Base-by-base conservation (phyloP, 768 basidiomycete genomes). In the Mycena kentingensis region DNA sequence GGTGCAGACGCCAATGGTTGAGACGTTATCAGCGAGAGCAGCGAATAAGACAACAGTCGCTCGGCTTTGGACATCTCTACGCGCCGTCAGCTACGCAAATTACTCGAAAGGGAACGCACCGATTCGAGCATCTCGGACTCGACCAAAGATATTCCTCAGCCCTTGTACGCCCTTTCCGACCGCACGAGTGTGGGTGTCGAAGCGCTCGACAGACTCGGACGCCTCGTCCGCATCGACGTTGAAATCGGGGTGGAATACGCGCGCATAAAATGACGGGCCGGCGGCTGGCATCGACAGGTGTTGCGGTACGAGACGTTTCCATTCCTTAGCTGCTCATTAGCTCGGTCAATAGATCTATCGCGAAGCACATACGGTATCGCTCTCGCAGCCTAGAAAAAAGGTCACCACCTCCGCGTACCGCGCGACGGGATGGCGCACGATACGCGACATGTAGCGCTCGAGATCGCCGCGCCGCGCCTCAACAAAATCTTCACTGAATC, bases 221-320 rank as follows among this genome's bases (percentile, higher is more conserved):
- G 88, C 85, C 22, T 93, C 92, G 35, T 87, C 83, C 0, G 76
- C 64, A 57, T 94, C 91, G 24, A 93, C 63, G 62, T 93, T 93
- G 70, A 90, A 94, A 0, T 81, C 87, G 3, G 90, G 92, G 61
- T 94, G 92, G 60, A 84, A 92, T 1, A 93, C 85, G 35, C 82
- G 83, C 1, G 85, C 83, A 62, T 86, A 90, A 64, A 93, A 93
- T 1, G 80, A 72, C 8, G 89, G 81, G 1, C 88, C 89, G n/a
- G 86, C 82, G 11, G 87, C 75, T 3, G 81, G 80, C 55, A 83
- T 73, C 4, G 81, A 70, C 2, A 87, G 71, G 57, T 85, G 80
- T 57, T 77, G 77, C 6, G 84, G 85, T 19, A 83, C 75, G 19
- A 82, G 70, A 35, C 78, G 77, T 62, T 78, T 82, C 87, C 85